Conservation (phyloP, 306 rosid species). For the Casuarina equisetifolia region DNA sequence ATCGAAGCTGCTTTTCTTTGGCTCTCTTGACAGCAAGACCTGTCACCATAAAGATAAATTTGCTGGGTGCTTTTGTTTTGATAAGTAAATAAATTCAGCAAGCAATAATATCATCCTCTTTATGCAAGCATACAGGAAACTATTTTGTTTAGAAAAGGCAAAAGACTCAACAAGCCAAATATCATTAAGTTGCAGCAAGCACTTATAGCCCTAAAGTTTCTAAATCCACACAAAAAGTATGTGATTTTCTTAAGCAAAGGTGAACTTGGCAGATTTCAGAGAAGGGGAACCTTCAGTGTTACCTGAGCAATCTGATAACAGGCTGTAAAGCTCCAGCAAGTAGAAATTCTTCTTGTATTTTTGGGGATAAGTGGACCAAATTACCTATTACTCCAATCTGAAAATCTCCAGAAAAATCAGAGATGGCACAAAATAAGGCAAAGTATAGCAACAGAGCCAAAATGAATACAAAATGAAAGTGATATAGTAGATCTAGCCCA, state of each 20-base stretch:
- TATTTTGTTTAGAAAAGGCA: neutral
- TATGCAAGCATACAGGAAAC: neutral
- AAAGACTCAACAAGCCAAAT: neutral
- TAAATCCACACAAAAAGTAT: neutral
- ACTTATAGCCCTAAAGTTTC: neutral
- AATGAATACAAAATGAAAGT: neutral
- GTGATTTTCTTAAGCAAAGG: neutral
- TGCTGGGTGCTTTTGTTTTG: neutral
- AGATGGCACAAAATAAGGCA: conserved; percentile 2
- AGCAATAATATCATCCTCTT: neutral
- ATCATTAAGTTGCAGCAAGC: neutral
- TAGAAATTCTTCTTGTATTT: conserved; percentile 59
- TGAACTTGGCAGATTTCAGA: neutral
- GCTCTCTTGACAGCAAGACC: conserved; percentile 59
- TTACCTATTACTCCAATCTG: conserved; percentile 81
- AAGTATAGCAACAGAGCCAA: neutral
- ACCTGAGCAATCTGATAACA: conserved; percentile 60
- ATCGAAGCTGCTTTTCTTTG: conserved; percentile 69
- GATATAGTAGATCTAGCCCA: conserved; percentile 6
- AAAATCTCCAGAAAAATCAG: conserved; percentile 18
- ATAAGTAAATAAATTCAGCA: neutral
- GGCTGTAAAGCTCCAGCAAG: conserved; percentile 74
- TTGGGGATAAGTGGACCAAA: conserved; percentile 74
- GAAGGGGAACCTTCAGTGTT: neutral
- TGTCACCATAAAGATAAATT: conserved; percentile 21